Base-by-base conservation (phyloP, 192 early-diverging fungal genomes). In the Umbelopsis ramanniana region DNA sequence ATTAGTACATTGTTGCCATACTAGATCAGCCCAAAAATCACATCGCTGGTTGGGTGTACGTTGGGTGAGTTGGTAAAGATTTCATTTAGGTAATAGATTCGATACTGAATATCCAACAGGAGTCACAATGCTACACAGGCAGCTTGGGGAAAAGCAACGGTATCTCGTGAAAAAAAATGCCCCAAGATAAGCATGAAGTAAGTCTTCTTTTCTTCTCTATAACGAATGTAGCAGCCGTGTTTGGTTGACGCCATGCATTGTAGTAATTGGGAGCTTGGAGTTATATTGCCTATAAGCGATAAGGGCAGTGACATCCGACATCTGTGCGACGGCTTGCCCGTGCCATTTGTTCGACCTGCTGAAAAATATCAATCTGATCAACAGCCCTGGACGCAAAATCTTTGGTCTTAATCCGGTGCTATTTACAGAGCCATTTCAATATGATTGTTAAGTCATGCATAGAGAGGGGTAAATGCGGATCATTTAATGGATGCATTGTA, bases 211-310 rank as follows among this genome's bases (percentile, higher is more conserved):
- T 12, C 1, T 11, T 1, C 11, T 11, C 40, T 43, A 4, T 12
- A 12, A 12, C 40, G 6, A 7, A 43, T 4, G 6, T 43, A 43
- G 40, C 6, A 5, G 40, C 6, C 1, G 40, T 6, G n/a, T 6
- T n/a, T 50, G 48, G 15, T 21, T 50, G 19, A 19, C 40, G 73
- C 12, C n/a, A 29, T 43, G 55, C 10, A 43, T 21, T n/a, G 8
- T 33, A 79, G 72, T 55, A 81, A 81, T 67, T 81, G 79, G 79
- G 79, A 81, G 63, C 46, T 81, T 12, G 79, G 79, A 8, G 79
- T 81, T 8, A 75, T 81, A 19, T 21, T 77, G 5, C 79, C 79
- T 8, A 47, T 77, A 9, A n/a, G 26, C 29, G 67, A 71, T 14
- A 22, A 69, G 11, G 69, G 50, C 4, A 1, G 37, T 19, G 69